A percentile compares a stretch with the other conserved stretches of the same genome.
Conservation (phyloP, 495 filamentous ascomycete genomes). For the Neurospora terricola region DNA sequence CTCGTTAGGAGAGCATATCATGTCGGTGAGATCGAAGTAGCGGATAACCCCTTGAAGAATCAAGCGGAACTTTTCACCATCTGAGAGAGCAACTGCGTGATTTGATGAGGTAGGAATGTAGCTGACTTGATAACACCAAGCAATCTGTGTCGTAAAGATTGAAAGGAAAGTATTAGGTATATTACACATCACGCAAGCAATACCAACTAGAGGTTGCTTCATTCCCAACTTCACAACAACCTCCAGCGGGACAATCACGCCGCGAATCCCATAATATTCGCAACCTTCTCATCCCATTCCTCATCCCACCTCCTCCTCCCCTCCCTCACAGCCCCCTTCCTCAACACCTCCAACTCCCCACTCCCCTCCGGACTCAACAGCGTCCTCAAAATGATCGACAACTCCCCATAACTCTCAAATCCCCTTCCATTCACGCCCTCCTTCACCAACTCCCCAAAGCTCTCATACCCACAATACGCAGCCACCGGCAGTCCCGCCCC, state of each 20-base stretch:
- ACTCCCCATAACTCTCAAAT: slow-evolving; percentile 56
- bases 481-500: slow-evolving; percentile 85
- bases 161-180: background rate
- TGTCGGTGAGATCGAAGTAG: background rate
- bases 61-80: background rate
- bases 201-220: background rate
- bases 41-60: background rate
- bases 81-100: background rate
- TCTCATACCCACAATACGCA: slow-evolving; percentile 72
- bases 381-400: slow-evolving; percentile 47
- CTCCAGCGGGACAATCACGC: too few relatives aligned
- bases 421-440: slow-evolving; percentile 80
- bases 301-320: slow-evolving; percentile 80
- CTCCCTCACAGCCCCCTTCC: slow-evolving; percentile 65
- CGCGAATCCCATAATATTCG: slow-evolving; percentile 54
- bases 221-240: too few relatives aligned
- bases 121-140: background rate
- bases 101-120: background rate
- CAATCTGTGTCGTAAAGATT: background rate
- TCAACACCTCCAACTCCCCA: slow-evolving; percentile 48
- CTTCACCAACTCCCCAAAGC: slow-evolving; percentile 76
- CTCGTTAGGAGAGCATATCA: background rate
- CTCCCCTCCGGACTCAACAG: slow-evolving; percentile 44
- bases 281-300: slow-evolving; percentile 80
- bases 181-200: background rate